phyloP scores from a whole-genome alignment of 192 early-diverging fungal genomes.

The Jimgerdemannia lactiflua region DNA sequence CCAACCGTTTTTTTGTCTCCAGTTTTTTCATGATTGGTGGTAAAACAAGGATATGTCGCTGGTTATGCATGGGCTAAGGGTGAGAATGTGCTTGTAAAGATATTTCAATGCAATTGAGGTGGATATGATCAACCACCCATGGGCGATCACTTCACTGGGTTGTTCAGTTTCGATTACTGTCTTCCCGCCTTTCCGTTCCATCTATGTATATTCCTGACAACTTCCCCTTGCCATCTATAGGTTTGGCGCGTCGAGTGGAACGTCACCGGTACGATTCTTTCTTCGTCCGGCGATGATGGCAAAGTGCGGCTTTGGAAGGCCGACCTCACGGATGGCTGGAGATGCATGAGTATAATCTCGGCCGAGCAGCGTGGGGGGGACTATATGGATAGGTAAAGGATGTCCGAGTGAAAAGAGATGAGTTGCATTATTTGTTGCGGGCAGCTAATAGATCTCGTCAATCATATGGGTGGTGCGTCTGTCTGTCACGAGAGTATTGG shows the following conservation, averaged over 20 bases:
- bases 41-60: no score
- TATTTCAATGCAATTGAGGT: not conserved
- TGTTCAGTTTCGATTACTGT: no score
- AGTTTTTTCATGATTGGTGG: not conserved
- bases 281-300: constrained; percentile 81
- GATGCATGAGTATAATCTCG: constrained; percentile 56
- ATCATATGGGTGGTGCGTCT: no score
- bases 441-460: no score
- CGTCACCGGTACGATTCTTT: constrained; percentile 75
- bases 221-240: constrained; percentile 12
- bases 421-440: not conserved
- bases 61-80: no score
- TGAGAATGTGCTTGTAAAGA: no score
- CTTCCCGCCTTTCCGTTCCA: not conserved
- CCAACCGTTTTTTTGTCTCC: not conserved
- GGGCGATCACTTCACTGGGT: not conserved
- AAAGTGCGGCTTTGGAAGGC: constrained; percentile 81
- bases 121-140: not conserved
- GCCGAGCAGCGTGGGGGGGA: constrained; percentile 35
- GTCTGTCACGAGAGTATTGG: no score
- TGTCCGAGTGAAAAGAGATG: not conserved
- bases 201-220: not conserved
- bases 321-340: constrained; percentile 52
- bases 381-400: not conserved
- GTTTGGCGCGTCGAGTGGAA: constrained; percentile 90